These are phyloP conservation scores for Sporothrix mexicana DNA, from an alignment of 2,329 filamentous ascomycete species.

Conservation along the genomic window DNA sequence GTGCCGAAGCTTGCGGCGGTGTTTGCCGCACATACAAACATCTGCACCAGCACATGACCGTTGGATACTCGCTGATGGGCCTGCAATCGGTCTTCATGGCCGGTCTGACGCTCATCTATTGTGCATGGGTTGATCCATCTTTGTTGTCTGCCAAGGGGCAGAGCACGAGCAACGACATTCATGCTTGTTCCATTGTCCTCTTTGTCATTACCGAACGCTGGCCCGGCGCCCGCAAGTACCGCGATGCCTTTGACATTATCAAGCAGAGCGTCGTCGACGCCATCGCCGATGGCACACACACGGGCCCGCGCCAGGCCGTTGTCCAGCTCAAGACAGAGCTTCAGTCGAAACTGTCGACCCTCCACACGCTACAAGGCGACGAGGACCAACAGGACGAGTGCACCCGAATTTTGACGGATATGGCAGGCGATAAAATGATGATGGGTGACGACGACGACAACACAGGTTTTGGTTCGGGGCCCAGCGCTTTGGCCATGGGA, in stretches of 20 bases:
- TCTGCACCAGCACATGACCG: slow-evolving; percentile 18
- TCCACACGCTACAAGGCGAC: slow-evolving; percentile 27
- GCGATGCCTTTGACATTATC: slow-evolving; percentile 45
- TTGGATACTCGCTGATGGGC: slow-evolving; percentile 7
- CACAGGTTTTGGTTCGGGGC: not conserved
- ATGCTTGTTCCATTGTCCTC: not conserved
- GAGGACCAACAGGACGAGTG: slow-evolving; percentile 30
- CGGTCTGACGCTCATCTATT: slow-evolving; percentile 35
- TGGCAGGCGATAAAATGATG: slow-evolving; percentile 14
- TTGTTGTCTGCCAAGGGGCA: not conserved
- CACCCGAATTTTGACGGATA: slow-evolving; percentile 21
- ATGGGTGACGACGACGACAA: not conserved
- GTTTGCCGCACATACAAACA: slow-evolving; percentile 13
- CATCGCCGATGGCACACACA: slow-evolving; percentile 42
- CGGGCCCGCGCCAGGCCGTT: slow-evolving; percentile 17
- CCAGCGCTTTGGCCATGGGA: not conserved
- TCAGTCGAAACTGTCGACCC: slow-evolving; percentile 2
- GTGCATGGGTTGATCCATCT: slow-evolving; percentile 2
- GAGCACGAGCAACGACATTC: slow-evolving; percentile 8
- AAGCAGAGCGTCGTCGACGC: slow-evolving; percentile 41
- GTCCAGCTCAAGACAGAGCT: slow-evolving; percentile 21
- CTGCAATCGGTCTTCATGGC: slow-evolving; percentile 22
- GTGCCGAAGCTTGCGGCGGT: slow-evolving; percentile 13
- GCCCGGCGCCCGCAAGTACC: slow-evolving; percentile 43
- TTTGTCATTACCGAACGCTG: slow-evolving; percentile 44